Conservation (phyloP, 2,329 filamentous ascomycete genomes). For the Stagonosporopsis chrysanthemi region DNA sequence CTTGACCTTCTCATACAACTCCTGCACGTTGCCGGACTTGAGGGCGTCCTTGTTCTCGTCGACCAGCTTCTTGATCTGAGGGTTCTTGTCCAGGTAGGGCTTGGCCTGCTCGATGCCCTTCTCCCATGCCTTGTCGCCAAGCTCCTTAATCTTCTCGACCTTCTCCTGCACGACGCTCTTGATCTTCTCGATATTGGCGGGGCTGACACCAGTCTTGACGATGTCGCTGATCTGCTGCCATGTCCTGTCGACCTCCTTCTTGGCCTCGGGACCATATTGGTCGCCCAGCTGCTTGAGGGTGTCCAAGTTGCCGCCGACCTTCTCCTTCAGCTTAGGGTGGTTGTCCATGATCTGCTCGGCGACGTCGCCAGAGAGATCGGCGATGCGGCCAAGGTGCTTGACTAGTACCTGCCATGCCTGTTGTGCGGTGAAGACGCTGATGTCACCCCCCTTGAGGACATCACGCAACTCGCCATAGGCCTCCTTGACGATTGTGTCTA, state of each 20-base stretch:
- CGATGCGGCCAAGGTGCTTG: slow-evolving; percentile 67
- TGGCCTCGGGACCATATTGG: slow-evolving; percentile 75
- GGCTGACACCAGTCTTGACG: slow-evolving; percentile 66
- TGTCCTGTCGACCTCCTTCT: slow-evolving; percentile 77
- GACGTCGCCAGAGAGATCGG: slow-evolving; percentile 68
- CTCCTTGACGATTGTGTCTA: slow-evolving; percentile 71
- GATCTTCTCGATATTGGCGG: slow-evolving; percentile 62
- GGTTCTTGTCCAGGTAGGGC: slow-evolving; percentile 77
- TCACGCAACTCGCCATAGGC: slow-evolving; percentile 73
- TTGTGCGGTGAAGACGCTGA: slow-evolving; percentile 68
- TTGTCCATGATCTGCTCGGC: slow-evolving; percentile 72
- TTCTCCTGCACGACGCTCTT: slow-evolving; percentile 73
- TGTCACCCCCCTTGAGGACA: slow-evolving; percentile 64
- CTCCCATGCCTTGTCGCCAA: slow-evolving; percentile 76
- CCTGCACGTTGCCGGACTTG: slow-evolving; percentile 70
- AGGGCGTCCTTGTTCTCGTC: slow-evolving; percentile 74
- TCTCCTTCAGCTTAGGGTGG: slow-evolving; percentile 75
- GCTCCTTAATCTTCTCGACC: slow-evolving; percentile 68
- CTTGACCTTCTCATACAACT: slow-evolving; percentile 70
- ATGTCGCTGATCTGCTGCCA: slow-evolving; percentile 72
- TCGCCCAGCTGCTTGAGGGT: slow-evolving; percentile 74
- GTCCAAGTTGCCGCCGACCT: slow-evolving; percentile 72
- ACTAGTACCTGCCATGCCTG: slow-evolving; percentile 69
- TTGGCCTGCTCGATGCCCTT: slow-evolving; percentile 75
- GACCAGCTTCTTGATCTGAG: slow-evolving; percentile 75